Conservation (phyloP, 2,329 filamentous ascomycete species). For the Nannizziopsis arthrosporioides region DNA sequence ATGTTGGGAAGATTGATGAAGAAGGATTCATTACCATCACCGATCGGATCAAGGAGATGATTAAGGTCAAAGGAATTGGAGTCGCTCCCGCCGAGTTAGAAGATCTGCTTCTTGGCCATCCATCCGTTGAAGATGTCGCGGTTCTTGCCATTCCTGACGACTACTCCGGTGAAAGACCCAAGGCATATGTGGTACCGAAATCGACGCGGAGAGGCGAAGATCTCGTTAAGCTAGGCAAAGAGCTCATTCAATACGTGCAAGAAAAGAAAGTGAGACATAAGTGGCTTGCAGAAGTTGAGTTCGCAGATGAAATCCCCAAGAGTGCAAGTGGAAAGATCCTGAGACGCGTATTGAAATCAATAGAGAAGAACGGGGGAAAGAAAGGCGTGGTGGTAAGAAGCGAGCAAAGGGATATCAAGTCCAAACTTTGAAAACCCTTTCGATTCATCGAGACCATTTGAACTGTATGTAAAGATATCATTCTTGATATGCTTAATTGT, state of each 20-base stretch:
- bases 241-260: conserved; percentile 50
- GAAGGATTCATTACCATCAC: conserved; percentile 82
- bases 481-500: neutral
- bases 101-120: conserved; percentile 40
- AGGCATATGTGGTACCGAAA: conserved; percentile 46
- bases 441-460: no score
- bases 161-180: conserved; percentile 45
- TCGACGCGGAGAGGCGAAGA: conserved; percentile 16
- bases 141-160: conserved; percentile 54
- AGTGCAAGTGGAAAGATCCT: conserved; percentile 40
- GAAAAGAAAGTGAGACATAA: conserved; percentile 50
- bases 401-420: neutral
- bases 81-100: conserved; percentile 58
- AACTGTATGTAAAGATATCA: no score
- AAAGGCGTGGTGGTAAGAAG: conserved; percentile 12
- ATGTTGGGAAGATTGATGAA: conserved; percentile 67
- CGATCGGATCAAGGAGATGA: conserved; percentile 59
- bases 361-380: conserved; percentile 29
- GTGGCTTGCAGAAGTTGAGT: conserved; percentile 36
- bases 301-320: conserved; percentile 38
- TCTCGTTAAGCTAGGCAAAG: conserved; percentile 27
- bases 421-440: conserved; percentile 6
- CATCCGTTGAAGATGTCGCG: conserved; percentile 48
- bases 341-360: conserved; percentile 34
- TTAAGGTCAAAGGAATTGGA: conserved; percentile 60